Evolutionary conservation across 1,139 yeast species (phyloP), one percentile per base, ranked within the genome.

Genomic region (Yamadazyma taylorii): DNA sequence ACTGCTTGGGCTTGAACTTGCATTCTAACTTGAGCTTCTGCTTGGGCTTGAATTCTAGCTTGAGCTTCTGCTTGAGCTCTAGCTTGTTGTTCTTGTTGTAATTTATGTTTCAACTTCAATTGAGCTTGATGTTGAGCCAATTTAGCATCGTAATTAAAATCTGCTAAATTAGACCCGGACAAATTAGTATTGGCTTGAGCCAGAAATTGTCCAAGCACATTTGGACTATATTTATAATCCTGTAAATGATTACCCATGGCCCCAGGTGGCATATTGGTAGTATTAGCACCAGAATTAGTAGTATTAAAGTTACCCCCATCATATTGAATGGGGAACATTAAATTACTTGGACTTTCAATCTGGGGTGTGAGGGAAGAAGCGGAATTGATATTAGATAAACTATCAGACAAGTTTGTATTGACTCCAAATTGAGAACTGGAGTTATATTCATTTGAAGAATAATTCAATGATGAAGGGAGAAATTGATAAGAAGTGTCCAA

Each of bases 301-400:
- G n/a, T n/a, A n/a, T n/a, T n/a, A n/a, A n/a, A n/a, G n/a, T n/a
- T n/a, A n/a, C n/a, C n/a, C n/a, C 42, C 42, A 32, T 44, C 45
- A 24, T 45, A 41, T 2, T 35, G 39, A 8, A 32, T 37, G 1
- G 44, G 42, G 21, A 39, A 40, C 38, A 42, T 36, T 22, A 39
- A 21, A 16, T 34, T 30, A 23, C 37, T 41, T 9, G 51, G 51
- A 27, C 50, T 46, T 33, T 46, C 45, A 13, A 40, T 40, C 29
- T 44, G 49, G 0, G 51, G 48, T 15, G 50, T 46, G 29, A 46
- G 24, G 14, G 30, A 38, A 5, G 50, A 46, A 3, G 49, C 45
- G n/a, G 44, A 39, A 17, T 27, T 25, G 13, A 39, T 33, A 24
- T 38, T 41, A 10, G 46, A 38, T 17, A 45, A 33, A 28, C 42